phyloP scores from a whole-genome alignment of 164 flowering plant genomes.

The Berberis thunbergii region DNA sequence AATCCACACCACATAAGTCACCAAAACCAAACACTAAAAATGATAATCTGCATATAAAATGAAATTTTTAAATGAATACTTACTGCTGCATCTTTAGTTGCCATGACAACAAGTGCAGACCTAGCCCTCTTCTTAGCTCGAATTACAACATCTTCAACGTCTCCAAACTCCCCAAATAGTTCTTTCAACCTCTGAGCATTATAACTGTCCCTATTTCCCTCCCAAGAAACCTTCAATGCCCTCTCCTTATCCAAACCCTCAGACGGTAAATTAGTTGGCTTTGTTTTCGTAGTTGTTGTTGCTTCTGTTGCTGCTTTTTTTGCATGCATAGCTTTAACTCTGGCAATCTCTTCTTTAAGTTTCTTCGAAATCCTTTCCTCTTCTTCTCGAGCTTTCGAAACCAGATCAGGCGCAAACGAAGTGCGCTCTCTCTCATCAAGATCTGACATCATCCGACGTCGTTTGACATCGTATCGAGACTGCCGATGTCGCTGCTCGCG shows the following conservation, averaged over 20 bases:
- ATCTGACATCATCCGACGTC: constrained; percentile 67
- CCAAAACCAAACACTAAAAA: background rate
- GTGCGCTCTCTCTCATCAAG: constrained; percentile 66
- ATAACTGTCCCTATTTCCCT: constrained; percentile 44
- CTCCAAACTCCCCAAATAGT: constrained; percentile 61
- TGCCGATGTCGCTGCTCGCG: constrained; percentile 39
- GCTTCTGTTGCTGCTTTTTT: constrained; percentile 16
- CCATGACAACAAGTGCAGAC: constrained; percentile 79
- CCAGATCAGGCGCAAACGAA: constrained; percentile 36
- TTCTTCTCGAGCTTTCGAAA: constrained; percentile 31
- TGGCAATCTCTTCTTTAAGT: constrained; percentile 56
- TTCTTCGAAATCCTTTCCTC: constrained; percentile 56
- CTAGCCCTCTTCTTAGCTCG: constrained; percentile 23
- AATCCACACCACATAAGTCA: background rate
- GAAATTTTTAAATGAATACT: constrained; percentile 14
- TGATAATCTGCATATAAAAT: background rate
- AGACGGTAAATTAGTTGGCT: constrained; percentile 9
- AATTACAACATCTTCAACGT: constrained; percentile 77
- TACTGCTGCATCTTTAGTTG: constrained; percentile 62
- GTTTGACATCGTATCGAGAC: constrained; percentile 41
- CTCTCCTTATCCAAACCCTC: constrained; percentile 44
- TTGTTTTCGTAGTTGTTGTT: constrained; percentile 1
- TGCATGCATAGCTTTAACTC: constrained; percentile 55
- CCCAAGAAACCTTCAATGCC: constrained; percentile 79
- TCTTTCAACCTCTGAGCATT: constrained; percentile 42